Conservation (phyloP, 306 rosid genomes). For the Echinosophora koreensis region DNA sequence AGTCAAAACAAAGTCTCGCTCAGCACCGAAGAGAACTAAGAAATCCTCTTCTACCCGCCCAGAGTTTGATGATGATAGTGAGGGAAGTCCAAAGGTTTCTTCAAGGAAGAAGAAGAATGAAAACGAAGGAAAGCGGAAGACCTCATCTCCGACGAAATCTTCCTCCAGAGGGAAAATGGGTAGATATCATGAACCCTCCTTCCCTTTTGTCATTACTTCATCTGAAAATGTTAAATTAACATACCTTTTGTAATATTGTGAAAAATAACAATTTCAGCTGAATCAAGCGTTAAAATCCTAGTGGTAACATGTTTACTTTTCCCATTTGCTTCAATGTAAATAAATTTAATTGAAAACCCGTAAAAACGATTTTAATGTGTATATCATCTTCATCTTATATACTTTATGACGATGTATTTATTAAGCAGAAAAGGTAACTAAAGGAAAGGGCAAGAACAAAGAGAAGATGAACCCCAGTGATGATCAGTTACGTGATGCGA, state of each 20-base stretch:
- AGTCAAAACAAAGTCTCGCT: conserved; percentile 58
- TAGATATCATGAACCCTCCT: conserved; percentile 43
- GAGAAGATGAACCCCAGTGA: conserved; percentile 70
- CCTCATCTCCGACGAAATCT: conserved; percentile 59
- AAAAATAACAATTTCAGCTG: conserved; percentile 2
- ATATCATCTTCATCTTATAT: conserved; percentile 14
- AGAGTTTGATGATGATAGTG: conserved; percentile 66
- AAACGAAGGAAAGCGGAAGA: conserved; percentile 60
- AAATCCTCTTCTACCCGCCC: conserved; percentile 57
- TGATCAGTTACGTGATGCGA: conserved; percentile 77
- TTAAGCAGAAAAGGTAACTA: conserved; percentile 67
- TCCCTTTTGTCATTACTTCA: neutral
- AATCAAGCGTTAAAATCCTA: neutral
- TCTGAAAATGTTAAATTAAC: neutral
- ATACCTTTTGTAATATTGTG: neutral
- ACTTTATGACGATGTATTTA: conserved; percentile 35
- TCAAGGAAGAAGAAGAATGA: conserved; percentile 84
- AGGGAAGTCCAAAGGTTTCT: conserved; percentile 79
- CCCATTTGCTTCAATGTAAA: neutral
- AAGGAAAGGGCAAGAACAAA: conserved; percentile 77
- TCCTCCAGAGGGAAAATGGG: conserved; percentile 81
- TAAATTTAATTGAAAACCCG: conserved; percentile 10
- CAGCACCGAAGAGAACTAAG: conserved; percentile 63
- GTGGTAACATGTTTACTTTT: neutral
- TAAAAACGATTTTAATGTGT: conserved; percentile 6